Evolutionary conservation across 129 eudicot species (phyloP), one percentile per base, ranked within the genome.

Genomic region (Escallonia herrerae): DNA sequence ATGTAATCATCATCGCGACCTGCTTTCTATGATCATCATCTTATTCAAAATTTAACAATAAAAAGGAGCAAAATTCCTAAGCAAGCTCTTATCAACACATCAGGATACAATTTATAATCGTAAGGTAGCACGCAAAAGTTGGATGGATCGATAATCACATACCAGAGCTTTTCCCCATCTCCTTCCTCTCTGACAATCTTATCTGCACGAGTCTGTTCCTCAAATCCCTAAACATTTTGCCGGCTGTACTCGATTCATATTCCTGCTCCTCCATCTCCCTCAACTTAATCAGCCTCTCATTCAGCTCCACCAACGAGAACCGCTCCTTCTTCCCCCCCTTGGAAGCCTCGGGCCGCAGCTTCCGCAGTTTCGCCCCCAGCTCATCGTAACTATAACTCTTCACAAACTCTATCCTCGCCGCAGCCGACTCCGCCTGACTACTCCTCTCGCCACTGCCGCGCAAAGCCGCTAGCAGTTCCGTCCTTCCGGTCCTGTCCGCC

Each of bases 231-330:
- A 43, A 69, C 6, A 7, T 8, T 0, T 0, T 3, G 14, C 48
- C 15, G 6, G 48, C 58, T 2, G 2, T 13, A 10, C 6, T 55
- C 0, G 38, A 40, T 9, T 65, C 4, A 7, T 7, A 38, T 70
- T 81, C 80, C 65, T 75, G 70, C 44, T 71, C 79, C 44, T 84
- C 91, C 38, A 44, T 13, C 53, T 77, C 81, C 64, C 82, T 80
- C 82, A 88, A 11, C 70, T 47, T 79, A 8, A 5, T 45, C 7
- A 88, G 64, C 80, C 95, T 79, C 44, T 84, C 79, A 3, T 75
- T 77, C 73, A 87, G 54, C 70, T 87, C 91, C 8, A 33, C 47
- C 40, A 84, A 60, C 0, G 95, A 81, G 67, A 87, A 87, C 81
- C 76, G 66, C 33, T 22, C 33, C 33, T 22, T 22, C 48, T 55